Evolutionary conservation across 1,284 basidiomycete genomes (phyloP).

Genomic region (Hypsizygus ulmarius): DNA sequence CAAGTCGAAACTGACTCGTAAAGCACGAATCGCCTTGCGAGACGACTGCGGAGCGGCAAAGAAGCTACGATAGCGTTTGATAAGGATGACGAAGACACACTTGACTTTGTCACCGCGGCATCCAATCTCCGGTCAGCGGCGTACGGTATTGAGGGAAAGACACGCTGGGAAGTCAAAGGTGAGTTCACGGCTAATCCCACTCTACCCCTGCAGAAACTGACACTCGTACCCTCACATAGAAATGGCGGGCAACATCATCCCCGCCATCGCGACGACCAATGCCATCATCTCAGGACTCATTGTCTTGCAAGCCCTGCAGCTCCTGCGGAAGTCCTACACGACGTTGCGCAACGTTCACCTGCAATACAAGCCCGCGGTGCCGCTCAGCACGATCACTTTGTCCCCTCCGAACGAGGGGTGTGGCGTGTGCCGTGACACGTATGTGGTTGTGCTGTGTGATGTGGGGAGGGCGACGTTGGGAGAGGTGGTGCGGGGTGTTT

Average conservation of each 20-base stretch:
- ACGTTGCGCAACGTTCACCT: conserved; percentile 69
- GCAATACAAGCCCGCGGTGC: conserved; percentile 72
- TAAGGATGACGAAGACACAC: conserved; percentile 96
- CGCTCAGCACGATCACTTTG: conserved; percentile 65
- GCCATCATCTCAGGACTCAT: conserved; percentile 95
- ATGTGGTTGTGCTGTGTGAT: conserved; percentile 73
- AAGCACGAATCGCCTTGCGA: conserved; percentile 78
- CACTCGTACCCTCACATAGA: conserved; percentile 47
- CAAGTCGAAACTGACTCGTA: conserved; percentile 9
- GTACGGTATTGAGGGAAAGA: conserved; percentile 88
- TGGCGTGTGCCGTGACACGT: conserved; percentile 85
- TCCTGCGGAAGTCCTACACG: conserved; percentile 65
- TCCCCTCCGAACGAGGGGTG: conserved; percentile 73
- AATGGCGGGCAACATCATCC: conserved; percentile 99
- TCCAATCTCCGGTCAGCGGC: conserved; percentile 90
- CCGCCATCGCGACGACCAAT: conserved; percentile 98
- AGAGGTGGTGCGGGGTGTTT: conserved; percentile 66
- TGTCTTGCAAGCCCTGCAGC: conserved; percentile 87
- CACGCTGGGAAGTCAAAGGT: conserved; percentile 97
- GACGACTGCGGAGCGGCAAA: conserved; percentile 71
- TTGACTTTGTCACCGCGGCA: conserved; percentile 95
- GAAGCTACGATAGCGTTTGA: conserved; percentile 82
- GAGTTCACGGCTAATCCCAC: conserved; percentile 5
- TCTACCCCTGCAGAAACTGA: too few species aligned
- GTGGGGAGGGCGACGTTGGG: conserved; percentile 63